Conservation (phyloP, 345 rosid species). For the Salix koriyanagi region DNA sequence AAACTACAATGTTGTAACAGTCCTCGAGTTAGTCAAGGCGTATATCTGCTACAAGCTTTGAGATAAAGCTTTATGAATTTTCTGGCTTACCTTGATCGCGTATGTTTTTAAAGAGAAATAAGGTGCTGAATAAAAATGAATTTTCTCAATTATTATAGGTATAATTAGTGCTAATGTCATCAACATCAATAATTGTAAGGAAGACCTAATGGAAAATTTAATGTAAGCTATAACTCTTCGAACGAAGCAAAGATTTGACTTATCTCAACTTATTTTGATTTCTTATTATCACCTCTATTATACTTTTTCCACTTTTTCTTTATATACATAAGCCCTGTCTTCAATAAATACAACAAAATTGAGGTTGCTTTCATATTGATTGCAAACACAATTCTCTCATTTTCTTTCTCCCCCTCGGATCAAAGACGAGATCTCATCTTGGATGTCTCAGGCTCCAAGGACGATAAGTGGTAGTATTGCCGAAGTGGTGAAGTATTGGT, state of each 20-base stretch:
- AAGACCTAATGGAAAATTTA: slow-evolving; percentile 15
- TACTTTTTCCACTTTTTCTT: background rate
- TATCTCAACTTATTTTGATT: slow-evolving; percentile 46
- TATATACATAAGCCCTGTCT: too few relatives aligned
- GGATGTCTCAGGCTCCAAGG: background rate
- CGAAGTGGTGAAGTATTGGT: slow-evolving; percentile 9
- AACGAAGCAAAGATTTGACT: slow-evolving; percentile 46
- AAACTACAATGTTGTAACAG: too few relatives aligned
- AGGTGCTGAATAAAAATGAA: too few relatives aligned
- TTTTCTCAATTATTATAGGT: too few relatives aligned
- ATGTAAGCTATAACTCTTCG: slow-evolving; percentile 10
- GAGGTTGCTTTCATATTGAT: background rate
- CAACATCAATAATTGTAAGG: too few relatives aligned
- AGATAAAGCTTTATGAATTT: too few relatives aligned
- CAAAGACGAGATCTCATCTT: background rate
- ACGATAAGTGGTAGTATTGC: background rate
- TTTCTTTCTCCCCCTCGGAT: background rate
- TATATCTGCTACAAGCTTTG: too few relatives aligned
- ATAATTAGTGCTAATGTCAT: slow-evolving; percentile 19
- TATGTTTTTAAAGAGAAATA: too few relatives aligned
- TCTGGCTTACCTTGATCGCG: fast-evolving
- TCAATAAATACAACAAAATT: background rate
- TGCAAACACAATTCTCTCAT: background rate
- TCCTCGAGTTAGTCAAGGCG: too few relatives aligned
- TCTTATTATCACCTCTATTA: slow-evolving; percentile 10